phyloP scores from a whole-genome alignment of 2,329 filamentous ascomycete species.

The Fusarium anguioides region DNA sequence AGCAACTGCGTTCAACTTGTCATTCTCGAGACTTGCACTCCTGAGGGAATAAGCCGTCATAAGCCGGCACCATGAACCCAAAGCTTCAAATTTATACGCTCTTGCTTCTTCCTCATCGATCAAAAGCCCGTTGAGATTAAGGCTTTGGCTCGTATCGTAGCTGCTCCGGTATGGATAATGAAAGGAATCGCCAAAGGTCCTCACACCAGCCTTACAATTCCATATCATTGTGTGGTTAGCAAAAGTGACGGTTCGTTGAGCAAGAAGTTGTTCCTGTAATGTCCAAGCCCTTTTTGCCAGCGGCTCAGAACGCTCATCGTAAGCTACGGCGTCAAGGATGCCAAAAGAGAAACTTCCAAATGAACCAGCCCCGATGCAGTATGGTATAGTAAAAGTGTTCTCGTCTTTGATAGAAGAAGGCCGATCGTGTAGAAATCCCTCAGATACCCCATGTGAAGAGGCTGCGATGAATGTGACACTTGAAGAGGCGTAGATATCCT shows the following conservation, averaged over 20 bases:
- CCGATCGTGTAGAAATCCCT: neutral
- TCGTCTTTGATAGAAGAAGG: too few relatives aligned
- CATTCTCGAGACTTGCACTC: neutral
- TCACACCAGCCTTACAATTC: neutral
- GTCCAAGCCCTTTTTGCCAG: neutral
- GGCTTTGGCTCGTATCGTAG: too few relatives aligned
- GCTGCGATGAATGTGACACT: neutral
- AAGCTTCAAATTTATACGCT: too few relatives aligned
- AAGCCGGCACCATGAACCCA: neutral
- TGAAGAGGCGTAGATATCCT: neutral
- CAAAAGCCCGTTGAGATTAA: neutral
- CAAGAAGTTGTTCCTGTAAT: neutral
- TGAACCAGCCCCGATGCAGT: neutral
- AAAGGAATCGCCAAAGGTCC: neutral
- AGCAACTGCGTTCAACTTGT: neutral
- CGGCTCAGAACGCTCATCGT: neutral
- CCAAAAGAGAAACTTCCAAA: neutral
- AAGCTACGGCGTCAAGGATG: neutral
- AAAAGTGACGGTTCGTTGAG: neutral
- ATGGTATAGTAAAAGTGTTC: neutral
- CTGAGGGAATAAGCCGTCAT: neutral
- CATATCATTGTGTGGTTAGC: neutral
- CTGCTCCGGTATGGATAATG: neutral
- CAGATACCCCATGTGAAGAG: neutral
- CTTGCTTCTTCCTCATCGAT: neutral